Base-by-base conservation (phyloP, 768 basidiomycete genomes). In the Calocybe gangraenosa region DNA sequence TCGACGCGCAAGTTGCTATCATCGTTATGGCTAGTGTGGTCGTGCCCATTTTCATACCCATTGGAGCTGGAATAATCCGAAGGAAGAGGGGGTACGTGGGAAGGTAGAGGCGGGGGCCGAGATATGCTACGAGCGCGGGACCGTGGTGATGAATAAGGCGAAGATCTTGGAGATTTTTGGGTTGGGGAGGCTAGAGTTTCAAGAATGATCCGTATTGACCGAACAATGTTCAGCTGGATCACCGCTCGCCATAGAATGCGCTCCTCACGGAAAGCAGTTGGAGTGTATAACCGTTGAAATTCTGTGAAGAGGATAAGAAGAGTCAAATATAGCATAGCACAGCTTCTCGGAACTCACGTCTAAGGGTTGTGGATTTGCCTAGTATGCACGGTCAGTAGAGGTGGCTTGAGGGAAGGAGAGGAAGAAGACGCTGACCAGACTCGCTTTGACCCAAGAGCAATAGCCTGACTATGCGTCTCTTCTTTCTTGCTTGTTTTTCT, bases 371-470 rank as follows among this genome's bases (percentile, higher is more conserved):
- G 0, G 84, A 87, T 68, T 88, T 89, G 49, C 85, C 86, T 87
- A 48, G 18, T 51, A 2, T 5, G 11, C 43, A 45, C 18, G 22
- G 7, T 47, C 25, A 56, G 53, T 52, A 23, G 28, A 37, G 33
- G 14, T 13, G 38, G 14, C 34, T 7, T 7, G 21, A 19, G 22
- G 5, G 9, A n/a, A 42, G 18, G 6, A 30, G 37, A 32, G n/a
- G 13, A 32, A 35, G 22, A 18, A 19, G 3, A 42, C 23, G 64
- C 81, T 52, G 60, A 82, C 87, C 87, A 6, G 82, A 86, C 69
- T 91, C 87, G 66, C 83, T 87, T 70, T 90, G 88, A 6, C 88
- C 88, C 1, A 91, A 76, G 17, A 91, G 69, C 36, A 91, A 67
- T 11, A 91, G 72, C 47, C 84, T 69, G 44, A 91, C 87, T 46